Percentiles rank a stretch among this genome's conserved stretches.
Evolutionary conservation across 2,329 filamentous ascomycete genomes (phyloP).

Genomic region (Pseudogymnoascus sp.): DNA sequence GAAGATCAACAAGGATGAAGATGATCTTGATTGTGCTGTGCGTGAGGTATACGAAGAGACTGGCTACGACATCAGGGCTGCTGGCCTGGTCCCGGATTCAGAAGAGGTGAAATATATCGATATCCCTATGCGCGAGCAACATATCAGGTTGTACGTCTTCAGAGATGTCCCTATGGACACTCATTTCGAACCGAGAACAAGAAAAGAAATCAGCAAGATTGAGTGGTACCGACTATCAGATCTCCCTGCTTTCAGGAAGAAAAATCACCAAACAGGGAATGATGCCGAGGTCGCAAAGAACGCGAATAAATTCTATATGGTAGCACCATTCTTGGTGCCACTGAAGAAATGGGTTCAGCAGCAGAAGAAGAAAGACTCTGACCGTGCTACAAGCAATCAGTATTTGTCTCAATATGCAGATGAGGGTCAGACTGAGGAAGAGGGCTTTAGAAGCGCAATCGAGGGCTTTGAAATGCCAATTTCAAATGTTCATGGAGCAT

Average conservation of each 20-base stretch:
- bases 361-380: slow-evolving; percentile 66
- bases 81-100: slow-evolving; percentile 67
- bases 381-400: slow-evolving; percentile 35
- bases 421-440: slow-evolving; percentile 56
- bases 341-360: slow-evolving; percentile 87
- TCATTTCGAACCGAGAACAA: slow-evolving; percentile 78
- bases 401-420: slow-evolving; percentile 42
- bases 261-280: slow-evolving; percentile 49
- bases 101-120: slow-evolving; percentile 76
- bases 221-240: slow-evolving; percentile 89
- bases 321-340: slow-evolving; percentile 80
- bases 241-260: slow-evolving; percentile 70
- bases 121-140: slow-evolving; percentile 84
- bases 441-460: slow-evolving; percentile 26
- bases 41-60: slow-evolving; percentile 96
- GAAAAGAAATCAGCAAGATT: slow-evolving; percentile 97
- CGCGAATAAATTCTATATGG: slow-evolving; percentile 94
- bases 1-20: slow-evolving; percentile 97
- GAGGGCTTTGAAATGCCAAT: slow-evolving; percentile 3
- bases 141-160: slow-evolving; percentile 88
- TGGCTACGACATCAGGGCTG: slow-evolving; percentile 70
- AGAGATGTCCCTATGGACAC: slow-evolving; percentile 81
- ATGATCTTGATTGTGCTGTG: slow-evolving; percentile 86
- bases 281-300: slow-evolving; percentile 48
- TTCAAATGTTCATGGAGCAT: background rate